Conservation (phyloP, 1,284 basidiomycete genomes). For the Puccinia brachypodii region DNA sequence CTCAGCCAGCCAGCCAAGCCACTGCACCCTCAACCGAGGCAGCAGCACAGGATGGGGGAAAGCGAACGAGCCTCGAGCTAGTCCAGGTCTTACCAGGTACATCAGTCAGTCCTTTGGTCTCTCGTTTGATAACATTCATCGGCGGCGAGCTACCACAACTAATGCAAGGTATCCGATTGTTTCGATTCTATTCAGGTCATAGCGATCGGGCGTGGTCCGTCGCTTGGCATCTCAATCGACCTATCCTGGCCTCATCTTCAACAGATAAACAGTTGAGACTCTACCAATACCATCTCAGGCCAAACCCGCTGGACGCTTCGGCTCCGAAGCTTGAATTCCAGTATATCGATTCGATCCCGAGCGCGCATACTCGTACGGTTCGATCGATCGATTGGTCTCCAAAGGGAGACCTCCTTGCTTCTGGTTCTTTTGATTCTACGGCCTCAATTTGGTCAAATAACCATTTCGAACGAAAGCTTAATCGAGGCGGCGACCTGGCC, state of each 20-base stretch:
- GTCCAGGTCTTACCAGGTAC: conserved; percentile 25
- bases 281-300: conserved; percentile 49
- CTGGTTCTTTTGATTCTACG: conserved; percentile 91
- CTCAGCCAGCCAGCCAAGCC: neutral
- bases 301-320: conserved; percentile 51
- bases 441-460: conserved; percentile 82
- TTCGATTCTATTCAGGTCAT: conserved; percentile 28
- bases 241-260: conserved; percentile 34
- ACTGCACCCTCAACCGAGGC: neutral
- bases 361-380: conserved; percentile 89
- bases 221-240: conserved; percentile 38
- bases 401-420: conserved; percentile 81
- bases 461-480: conserved; percentile 1
- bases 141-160: neutral
- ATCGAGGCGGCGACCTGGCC: conserved; percentile 60
- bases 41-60: neutral
- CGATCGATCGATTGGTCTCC: conserved; percentile 86
- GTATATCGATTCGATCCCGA: conserved; percentile 59
- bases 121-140: neutral
- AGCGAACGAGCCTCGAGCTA: neutral
- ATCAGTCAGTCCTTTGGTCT: neutral
- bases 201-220: conserved; percentile 42
- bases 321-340: conserved; percentile 50
- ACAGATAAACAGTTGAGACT: conserved; percentile 54
- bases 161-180: neutral